Evolutionary conservation across 129 eudicot genomes (phyloP).

Genomic region (Chrysanthemum makinoi): DNA sequence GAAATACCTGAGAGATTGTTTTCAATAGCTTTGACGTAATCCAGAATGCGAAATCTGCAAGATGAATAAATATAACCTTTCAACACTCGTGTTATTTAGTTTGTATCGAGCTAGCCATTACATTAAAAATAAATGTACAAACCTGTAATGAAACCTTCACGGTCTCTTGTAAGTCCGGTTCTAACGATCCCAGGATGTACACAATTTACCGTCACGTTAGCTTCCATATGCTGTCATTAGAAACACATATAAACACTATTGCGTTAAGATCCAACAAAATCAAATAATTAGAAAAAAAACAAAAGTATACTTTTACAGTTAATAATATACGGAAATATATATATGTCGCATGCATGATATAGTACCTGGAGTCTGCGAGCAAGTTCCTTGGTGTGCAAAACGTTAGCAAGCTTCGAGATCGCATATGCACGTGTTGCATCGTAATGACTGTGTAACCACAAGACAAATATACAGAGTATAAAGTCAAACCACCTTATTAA

Average conservation of each 20-base stretch:
- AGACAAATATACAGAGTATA: constrained; percentile 19
- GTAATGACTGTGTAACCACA: constrained; percentile 45
- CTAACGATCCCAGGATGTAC: constrained; percentile 98
- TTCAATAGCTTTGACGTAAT: constrained; percentile 74
- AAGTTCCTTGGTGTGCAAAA: constrained; percentile 95
- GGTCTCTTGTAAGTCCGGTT: constrained; percentile 94
- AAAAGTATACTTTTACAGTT: constrained; percentile 18
- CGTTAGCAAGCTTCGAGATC: constrained; percentile 95
- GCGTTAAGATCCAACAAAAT: neutral
- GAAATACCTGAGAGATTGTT: constrained; percentile 90
- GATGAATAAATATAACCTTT: neutral
- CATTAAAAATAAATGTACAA: neutral
- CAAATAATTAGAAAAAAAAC: neutral
- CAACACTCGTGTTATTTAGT: neutral
- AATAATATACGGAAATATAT: neutral
- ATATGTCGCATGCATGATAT: too few species aligned
- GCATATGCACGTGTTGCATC: constrained; percentile 99
- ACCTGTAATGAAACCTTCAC: constrained; percentile 93
- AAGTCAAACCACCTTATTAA: constrained; percentile 25
- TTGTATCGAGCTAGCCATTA: too few species aligned
- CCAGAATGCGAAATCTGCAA: constrained; percentile 81
- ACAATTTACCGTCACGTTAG: constrained; percentile 78
- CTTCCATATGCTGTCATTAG: constrained; percentile 57
- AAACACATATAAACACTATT: neutral
- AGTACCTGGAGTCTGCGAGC: constrained; percentile 61